These are phyloP conservation scores for Candida endomychidarum DNA, from an alignment of 805 yeast species.

Conservation along the genomic window DNA sequence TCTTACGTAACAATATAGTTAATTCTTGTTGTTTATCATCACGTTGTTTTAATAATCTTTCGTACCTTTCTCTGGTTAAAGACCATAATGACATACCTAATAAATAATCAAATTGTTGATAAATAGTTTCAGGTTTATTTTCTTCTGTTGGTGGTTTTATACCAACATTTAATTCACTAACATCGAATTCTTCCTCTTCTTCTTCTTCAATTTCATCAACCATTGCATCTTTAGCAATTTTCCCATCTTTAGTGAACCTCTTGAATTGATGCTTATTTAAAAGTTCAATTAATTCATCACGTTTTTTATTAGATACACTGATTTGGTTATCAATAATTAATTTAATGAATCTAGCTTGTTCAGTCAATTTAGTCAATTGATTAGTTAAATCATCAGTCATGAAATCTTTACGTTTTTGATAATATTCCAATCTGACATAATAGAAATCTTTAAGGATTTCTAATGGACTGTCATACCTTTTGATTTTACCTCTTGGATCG, in stretches of 20 bases:
- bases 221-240: conserved; percentile 51
- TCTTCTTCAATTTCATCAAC: conserved; percentile 45
- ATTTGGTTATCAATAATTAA: conserved; percentile 79
- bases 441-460: conserved; percentile 85
- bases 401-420: conserved; percentile 87
- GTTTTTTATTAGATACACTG: conserved; percentile 70
- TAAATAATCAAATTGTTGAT: conserved; percentile 78
- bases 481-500: conserved; percentile 84
- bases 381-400: conserved; percentile 67
- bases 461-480: conserved; percentile 70
- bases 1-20: conserved; percentile 57
- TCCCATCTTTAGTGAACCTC: conserved; percentile 68
- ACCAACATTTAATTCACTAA: conserved; percentile 28
- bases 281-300: conserved; percentile 60
- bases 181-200: conserved; percentile 40
- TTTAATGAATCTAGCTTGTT: conserved; percentile 89
- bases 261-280: conserved; percentile 70
- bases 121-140: conserved; percentile 52
- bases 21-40: conserved; percentile 73
- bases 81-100: conserved; percentile 94
- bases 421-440: conserved; percentile 81
- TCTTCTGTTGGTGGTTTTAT: conserved; percentile 32
- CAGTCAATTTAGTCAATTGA: conserved; percentile 69
- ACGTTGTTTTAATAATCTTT: conserved; percentile 69
- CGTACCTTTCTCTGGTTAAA: conserved; percentile 85